Base-by-base conservation (phyloP, 257 asterid species). In the Penstemon newberryi region DNA sequence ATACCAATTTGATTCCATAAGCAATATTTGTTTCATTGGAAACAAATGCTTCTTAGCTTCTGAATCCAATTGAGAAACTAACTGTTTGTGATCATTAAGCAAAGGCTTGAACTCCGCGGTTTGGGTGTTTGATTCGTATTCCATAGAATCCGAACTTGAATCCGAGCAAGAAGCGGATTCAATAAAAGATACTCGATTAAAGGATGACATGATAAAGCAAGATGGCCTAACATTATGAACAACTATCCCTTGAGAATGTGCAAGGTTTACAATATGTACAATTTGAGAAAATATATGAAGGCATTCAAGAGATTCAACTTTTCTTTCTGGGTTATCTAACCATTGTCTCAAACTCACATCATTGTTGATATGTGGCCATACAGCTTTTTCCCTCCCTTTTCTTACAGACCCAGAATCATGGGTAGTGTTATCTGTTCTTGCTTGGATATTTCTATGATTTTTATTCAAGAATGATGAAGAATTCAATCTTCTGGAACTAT, bases 121-220 rank as follows among this genome's bases (percentile, higher is more conserved):
- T 52, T 71, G 84, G 61, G 81, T 69, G 63, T 83, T 73, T 6
- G 82, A 73, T 63, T 78, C 85, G n/a, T 80, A 84, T 70, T 84
- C 96, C 7, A 52, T 70, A 42, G 96, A 89, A 72, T 80, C 96
- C 3, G 84, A 87, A 52, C 87, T 84, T 1, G 91, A 78, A 71
- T 87, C 96, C 6, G 96, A 89, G 82, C 96, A 85, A 51, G 99
- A 89, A 8, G 88, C 93, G 12, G 96, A 91, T 66, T 91, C 97
- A 38, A 94, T 84, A 69, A 94, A 91, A 3, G 97, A 84, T 39
- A 94, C 89, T 6, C 90, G 88, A 19, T 89, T 87, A 38, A 76
- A 79, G 0, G 96, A 87, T 55, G 96, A 94, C 92, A 94, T 86
- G 67, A 89, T 75, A 54, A 94, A 94, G 78, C 96, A 94, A 1